A percentile compares a stretch with the other conserved stretches of the same genome.
These are phyloP conservation scores for Scortechinia acanthostroma DNA, from an alignment of 2,329 filamentous ascomycete genomes.

Conservation along the genomic window DNA sequence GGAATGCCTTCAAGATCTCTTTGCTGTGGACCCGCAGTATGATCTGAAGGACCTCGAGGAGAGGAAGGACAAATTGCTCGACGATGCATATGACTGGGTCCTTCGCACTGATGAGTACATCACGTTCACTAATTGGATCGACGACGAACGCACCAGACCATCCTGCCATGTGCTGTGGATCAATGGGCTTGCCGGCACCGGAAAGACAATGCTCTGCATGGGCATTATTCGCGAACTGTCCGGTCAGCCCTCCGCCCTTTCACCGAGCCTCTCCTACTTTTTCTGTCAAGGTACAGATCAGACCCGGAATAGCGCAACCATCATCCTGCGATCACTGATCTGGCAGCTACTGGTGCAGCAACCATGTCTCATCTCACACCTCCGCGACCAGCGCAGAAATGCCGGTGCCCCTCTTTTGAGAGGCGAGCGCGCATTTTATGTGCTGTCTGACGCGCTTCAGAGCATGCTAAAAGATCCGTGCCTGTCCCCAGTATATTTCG, in stretches of 20 bases:
- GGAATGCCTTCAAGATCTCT: background rate
- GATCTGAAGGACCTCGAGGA: background rate
- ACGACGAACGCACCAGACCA: background rate
- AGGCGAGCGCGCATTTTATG: background rate
- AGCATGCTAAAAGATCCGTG: background rate
- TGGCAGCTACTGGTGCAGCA: constrained; percentile 1
- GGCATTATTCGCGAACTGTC: constrained; percentile 3
- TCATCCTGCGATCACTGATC: background rate
- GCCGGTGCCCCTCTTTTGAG: background rate
- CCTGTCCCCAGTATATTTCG: constrained; percentile 6
- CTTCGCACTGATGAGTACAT: background rate
- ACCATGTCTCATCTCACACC: constrained; percentile 1
- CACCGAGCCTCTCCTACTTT: background rate
- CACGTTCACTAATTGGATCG: background rate
- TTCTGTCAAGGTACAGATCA: background rate
- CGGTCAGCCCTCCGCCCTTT: too few relatives aligned
- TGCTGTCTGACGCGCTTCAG: background rate
- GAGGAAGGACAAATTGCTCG: background rate
- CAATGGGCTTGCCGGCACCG: constrained; percentile 32
- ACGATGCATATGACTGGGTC: background rate
- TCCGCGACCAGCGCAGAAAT: background rate
- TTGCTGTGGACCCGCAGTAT: background rate
- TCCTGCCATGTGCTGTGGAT: constrained; percentile 4
- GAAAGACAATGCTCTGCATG: constrained; percentile 28
- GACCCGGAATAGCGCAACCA: background rate